Evolutionary conservation across 768 basidiomycete species (phyloP), one percentile per base, ranked within the genome.

Genomic region (Agaricus blazei): DNA sequence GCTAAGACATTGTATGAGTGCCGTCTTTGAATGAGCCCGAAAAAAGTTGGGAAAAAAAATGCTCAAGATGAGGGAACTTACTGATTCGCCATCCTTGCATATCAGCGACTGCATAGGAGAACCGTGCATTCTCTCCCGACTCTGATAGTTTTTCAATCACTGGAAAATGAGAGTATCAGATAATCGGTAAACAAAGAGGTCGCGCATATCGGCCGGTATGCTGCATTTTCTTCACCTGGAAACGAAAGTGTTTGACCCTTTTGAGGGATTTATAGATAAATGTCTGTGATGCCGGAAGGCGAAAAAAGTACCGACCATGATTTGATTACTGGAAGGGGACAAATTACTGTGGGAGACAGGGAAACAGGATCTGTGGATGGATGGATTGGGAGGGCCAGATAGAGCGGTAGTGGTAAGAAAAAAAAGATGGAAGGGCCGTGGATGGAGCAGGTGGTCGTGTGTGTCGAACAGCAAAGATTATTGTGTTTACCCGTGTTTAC

Each of bases 1-100:
- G 87, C 96, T 99, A 65, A 42, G 50, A 57, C 28, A 9, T 12
- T 9, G 55, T 26, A 53, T 49, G 48, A 58, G 58, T 41, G 58
- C 51, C 50, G 58, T 54, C 60, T 28, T 6, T 53, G n/a, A 40
- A 24, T 23, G 23, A 27, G 31, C 37, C 34, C 52, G 50, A 50
- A 49, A 36, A 36, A 27, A 43, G 19, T 19, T 51, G 48, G 55
- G 47, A 52, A 37, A 41, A 36, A 29, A 27, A 28, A 49, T 56
- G 15, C 53, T 59, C 58, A 36, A 48, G 50, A 40, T 37, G 36
- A 37, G 56, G 58, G 29, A 46, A 87, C 96, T 73, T 65, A 99
- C 96, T 84, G 72, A 98, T 88, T 71, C 97, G 80, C 97, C 97
- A 99, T 64, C 97, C 97, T 71, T 99, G 97, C 96, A 98, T 98